phyloP scores from a whole-genome alignment of 2,329 filamentous ascomycete genomes.

The Neopestalotiopsis sp. region DNA sequence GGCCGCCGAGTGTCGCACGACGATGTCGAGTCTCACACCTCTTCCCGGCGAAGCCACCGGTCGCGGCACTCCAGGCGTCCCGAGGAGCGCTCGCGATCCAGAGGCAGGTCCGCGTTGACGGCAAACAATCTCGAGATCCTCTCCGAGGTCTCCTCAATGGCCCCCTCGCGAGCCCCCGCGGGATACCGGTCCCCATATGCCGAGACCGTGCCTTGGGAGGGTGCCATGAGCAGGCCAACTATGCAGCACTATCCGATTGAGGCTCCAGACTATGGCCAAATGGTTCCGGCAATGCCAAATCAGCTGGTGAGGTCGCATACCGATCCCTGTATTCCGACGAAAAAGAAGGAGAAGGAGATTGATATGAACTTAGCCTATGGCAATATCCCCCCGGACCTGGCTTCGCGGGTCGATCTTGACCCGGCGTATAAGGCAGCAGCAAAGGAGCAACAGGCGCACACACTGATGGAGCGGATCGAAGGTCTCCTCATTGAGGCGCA shows the following conservation, averaged over 20 bases:
- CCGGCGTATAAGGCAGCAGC: slow-evolving; percentile 60
- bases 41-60: slow-evolving; percentile 48
- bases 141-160: slow-evolving; percentile 56
- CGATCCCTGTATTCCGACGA: slow-evolving; percentile 41
- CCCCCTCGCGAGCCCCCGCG: slow-evolving; percentile 48
- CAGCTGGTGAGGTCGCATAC: slow-evolving; percentile 41
- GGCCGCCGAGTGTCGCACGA: slow-evolving; percentile 33
- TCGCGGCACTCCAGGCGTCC: slow-evolving; percentile 42
- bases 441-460: slow-evolving; percentile 52
- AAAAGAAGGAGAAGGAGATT: slow-evolving; percentile 56
- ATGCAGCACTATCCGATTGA: slow-evolving; percentile 26
- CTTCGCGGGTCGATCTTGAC: slow-evolving; percentile 39
- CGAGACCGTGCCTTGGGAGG: slow-evolving; percentile 50
- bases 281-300: slow-evolving; percentile 11
- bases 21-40: slow-evolving; percentile 41
- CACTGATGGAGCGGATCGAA: slow-evolving; percentile 77
- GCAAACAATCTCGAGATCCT: slow-evolving; percentile 56
- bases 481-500: slow-evolving; percentile 83
- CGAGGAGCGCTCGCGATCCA: slow-evolving; percentile 36
- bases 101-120: slow-evolving; percentile 50
- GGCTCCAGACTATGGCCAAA: slow-evolving; percentile 25
- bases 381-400: slow-evolving; percentile 74
- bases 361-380: slow-evolving; percentile 95
- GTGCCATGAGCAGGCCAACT: slow-evolving; percentile 45
- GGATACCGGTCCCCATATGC: slow-evolving; percentile 45